Evolutionary conservation across 1,284 basidiomycete species (phyloP).

Genomic region (Ganoderma meredithae): DNA sequence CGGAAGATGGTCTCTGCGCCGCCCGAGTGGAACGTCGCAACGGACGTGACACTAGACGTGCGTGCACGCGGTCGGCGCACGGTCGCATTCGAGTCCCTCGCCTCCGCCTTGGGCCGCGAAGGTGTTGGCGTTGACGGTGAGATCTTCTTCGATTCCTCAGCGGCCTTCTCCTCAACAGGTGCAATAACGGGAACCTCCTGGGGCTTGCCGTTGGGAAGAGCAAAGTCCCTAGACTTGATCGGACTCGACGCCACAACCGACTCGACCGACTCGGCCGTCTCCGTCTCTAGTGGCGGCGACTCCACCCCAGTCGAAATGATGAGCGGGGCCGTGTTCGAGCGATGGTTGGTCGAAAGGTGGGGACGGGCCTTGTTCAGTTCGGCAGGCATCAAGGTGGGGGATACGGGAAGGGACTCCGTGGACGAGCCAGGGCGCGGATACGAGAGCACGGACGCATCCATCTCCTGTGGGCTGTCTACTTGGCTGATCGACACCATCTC

Average conservation of each 20-base stretch:
- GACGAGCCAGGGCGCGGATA: constrained; percentile 76
- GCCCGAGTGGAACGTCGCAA: constrained; percentile 78
- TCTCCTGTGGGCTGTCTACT: constrained; percentile 39
- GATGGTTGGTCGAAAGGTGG: constrained; percentile 28
- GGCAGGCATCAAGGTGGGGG: constrained; percentile 32
- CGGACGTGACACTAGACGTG: constrained; percentile 69
- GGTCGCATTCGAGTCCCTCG: constrained; percentile 27
- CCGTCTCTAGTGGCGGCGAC: constrained; percentile 2
- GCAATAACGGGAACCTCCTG: constrained; percentile 23
- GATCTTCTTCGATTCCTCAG: constrained; percentile 15
- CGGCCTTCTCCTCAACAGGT: constrained; percentile 28
- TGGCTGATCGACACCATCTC: constrained; percentile 30
- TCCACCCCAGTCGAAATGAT: constrained; percentile 16
- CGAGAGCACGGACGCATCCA: constrained; percentile 69
- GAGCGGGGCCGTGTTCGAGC: constrained; percentile 34
- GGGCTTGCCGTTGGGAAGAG: constrained; percentile 23
- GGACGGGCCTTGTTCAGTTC: constrained; percentile 27
- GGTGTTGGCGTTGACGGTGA: constrained; percentile 22
- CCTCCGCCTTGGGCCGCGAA: constrained; percentile 28
- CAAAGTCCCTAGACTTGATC: constrained; percentile 37
- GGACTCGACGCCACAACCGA: constrained; percentile 22
- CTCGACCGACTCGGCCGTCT: not conserved
- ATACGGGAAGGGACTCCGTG: constrained; percentile 66
- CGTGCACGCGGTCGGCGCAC: constrained; percentile 52
- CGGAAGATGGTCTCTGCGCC: constrained; percentile 98